phyloP scores from a whole-genome alignment of 768 basidiomycete genomes.

The Leccinum longicurvipes region DNA sequence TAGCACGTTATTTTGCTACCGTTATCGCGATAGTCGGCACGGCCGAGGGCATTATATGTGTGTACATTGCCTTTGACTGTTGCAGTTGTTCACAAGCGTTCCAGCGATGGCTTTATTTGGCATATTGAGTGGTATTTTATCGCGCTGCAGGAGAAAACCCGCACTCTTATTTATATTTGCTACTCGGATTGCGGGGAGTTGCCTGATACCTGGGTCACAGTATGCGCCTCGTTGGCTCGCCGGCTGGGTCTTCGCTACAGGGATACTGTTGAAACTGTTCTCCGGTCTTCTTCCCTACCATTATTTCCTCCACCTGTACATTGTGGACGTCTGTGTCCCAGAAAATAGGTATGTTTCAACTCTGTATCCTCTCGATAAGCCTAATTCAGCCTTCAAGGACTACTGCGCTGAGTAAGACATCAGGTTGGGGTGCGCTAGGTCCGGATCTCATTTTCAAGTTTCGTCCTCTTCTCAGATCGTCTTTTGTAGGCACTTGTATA shows the following conservation, averaged over 20 bases:
- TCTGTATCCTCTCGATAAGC: not conserved
- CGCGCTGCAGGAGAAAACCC: conserved; percentile 27
- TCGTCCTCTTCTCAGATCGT: not conserved
- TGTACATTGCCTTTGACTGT: not conserved
- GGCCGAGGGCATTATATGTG: conserved; percentile 20
- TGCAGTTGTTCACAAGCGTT: not conserved
- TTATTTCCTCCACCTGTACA: conserved; percentile 27
- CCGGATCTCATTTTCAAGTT: not conserved
- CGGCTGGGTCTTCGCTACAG: conserved; percentile 17
- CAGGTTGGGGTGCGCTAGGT: conserved; percentile 32
- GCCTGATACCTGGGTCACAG: conserved; percentile 18
- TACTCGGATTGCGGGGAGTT: conserved; percentile 6
- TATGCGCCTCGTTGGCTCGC: conserved; percentile 11
- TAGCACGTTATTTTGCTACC: conserved; percentile 23
- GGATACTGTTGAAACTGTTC: conserved; percentile 16
- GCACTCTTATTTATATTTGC: conserved; percentile 13
- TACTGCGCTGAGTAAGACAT: conserved; percentile 21
- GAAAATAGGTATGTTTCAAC: conserved; percentile 21
- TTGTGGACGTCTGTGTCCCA: conserved; percentile 25
- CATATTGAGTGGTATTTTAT: conserved; percentile 21
- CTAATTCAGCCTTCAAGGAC: conserved; percentile 22
- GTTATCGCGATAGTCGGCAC: conserved; percentile 14
- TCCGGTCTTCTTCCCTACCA: conserved; percentile 3
- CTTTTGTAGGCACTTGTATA: conserved; percentile 19
- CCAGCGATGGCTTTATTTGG: conserved; percentile 26